Evolutionary conservation across 2,329 filamentous ascomycete genomes (phyloP).

Genomic region (Aureobasidium pullulans): DNA sequence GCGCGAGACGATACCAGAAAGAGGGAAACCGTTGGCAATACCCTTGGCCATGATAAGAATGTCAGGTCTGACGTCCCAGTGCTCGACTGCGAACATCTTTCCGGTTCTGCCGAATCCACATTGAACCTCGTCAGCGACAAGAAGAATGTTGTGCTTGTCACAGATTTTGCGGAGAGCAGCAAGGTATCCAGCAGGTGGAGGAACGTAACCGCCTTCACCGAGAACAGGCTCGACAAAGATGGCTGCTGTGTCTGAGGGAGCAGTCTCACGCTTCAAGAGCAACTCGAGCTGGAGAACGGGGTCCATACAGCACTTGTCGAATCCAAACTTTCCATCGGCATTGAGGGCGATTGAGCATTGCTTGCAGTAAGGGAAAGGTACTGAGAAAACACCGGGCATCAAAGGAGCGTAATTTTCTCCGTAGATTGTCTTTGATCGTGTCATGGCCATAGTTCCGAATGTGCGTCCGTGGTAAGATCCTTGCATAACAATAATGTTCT

Average conservation of each 20-base stretch:
- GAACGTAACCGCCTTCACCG: conserved; percentile 32
- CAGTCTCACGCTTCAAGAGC: conserved; percentile 29
- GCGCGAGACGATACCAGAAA: conserved; percentile 21
- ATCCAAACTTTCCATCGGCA: conserved; percentile 25
- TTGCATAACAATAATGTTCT: conserved; percentile 33
- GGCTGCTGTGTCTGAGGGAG: conserved; percentile 30
- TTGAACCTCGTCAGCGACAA: conserved; percentile 39
- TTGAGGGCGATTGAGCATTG: conserved; percentile 29
- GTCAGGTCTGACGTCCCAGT: conserved; percentile 36
- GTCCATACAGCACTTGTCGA: conserved; percentile 34
- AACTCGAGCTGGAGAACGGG: conserved; percentile 29
- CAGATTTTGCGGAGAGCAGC: conserved; percentile 34
- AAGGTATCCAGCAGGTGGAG: conserved; percentile 27
- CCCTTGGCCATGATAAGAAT: conserved; percentile 34
- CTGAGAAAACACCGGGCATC: conserved; percentile 33
- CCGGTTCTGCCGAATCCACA: conserved; percentile 38
- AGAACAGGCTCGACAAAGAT: conserved; percentile 31
- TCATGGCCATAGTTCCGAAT: conserved; percentile 31
- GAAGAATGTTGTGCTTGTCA: conserved; percentile 36
- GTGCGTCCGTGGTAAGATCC: conserved; percentile 32
- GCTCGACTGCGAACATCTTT: conserved; percentile 38
- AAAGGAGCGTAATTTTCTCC: conserved; percentile 27
- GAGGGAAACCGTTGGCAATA: conserved; percentile 22
- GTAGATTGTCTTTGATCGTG: conserved; percentile 31
- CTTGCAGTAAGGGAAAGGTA: conserved; percentile 33